phyloP scores from a whole-genome alignment of 352 stramenopile genomes.

The Aphanomyces cochlioides region DNA sequence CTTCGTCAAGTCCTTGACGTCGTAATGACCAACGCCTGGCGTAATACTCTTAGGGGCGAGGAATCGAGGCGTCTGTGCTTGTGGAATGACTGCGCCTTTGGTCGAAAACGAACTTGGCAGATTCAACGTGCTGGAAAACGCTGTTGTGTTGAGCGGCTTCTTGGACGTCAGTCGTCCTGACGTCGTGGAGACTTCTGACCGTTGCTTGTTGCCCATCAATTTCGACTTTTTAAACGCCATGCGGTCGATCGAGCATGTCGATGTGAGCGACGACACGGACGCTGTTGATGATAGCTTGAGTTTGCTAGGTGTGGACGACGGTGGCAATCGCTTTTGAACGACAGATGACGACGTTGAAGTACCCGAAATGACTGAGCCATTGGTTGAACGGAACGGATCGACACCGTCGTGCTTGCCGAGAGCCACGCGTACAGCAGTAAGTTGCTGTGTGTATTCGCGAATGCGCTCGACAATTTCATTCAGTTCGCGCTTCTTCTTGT shows the following conservation, averaged over 20 bases:
- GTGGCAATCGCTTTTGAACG: conserved; percentile 23
- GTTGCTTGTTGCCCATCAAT: neutral
- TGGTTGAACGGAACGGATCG: neutral
- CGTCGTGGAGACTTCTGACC: neutral
- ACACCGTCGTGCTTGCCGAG: neutral
- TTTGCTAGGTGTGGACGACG: conserved; percentile 35
- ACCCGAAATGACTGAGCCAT: conserved; percentile 19
- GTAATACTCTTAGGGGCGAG: conserved; percentile 59
- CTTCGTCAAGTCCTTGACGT: conserved; percentile 56
- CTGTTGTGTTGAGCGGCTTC: conserved; percentile 69
- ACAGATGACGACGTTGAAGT: conserved; percentile 8
- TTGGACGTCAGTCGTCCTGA: neutral
- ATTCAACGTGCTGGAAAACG: conserved; percentile 42
- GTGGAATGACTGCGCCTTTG: conserved; percentile 62
- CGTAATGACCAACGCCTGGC: conserved; percentile 71
- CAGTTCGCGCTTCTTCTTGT: conserved; percentile 31
- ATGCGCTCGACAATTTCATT: conserved; percentile 30
- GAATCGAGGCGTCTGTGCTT: conserved; percentile 57
- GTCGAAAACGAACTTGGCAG: conserved; percentile 54
- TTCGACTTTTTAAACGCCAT: conserved; percentile 32
- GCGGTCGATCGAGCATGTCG: conserved; percentile 43
- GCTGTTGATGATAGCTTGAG: conserved; percentile 40
- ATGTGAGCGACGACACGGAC: conserved; percentile 58
- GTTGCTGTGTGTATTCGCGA: conserved; percentile 20
- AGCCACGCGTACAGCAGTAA: neutral